These are phyloP conservation scores for Brassica cretica DNA, from an alignment of 345 rosid genomes.

Conservation along the genomic window DNA sequence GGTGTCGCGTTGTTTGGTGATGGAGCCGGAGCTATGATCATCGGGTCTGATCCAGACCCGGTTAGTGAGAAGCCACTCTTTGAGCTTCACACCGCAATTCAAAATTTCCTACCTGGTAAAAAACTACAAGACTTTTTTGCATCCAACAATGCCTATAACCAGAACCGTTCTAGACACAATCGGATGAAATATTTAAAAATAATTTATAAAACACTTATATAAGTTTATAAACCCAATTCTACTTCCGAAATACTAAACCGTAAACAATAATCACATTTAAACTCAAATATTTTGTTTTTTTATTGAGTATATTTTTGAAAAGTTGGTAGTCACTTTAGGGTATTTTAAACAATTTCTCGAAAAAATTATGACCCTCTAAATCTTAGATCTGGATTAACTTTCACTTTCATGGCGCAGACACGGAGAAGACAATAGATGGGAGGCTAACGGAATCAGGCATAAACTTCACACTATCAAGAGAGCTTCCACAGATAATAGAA, in stretches of 20 bases:
- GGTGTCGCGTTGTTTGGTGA: constrained; percentile 97
- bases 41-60: constrained; percentile 68
- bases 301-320: too few species aligned
- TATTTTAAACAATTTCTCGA: not conserved
- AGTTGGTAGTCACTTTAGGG: too few species aligned
- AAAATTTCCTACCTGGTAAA: constrained; percentile 57
- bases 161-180: not conserved
- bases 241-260: too few species aligned
- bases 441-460: constrained; percentile 82
- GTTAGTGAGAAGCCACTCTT: constrained; percentile 69
- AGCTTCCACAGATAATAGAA: constrained; percentile 92
- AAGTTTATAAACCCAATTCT: too few species aligned
- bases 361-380: not conserved
- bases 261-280: too few species aligned
- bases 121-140: not conserved
- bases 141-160: not conserved
- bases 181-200: not conserved
- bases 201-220: too few species aligned
- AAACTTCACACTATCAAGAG: constrained; percentile 73
- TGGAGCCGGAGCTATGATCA: constrained; percentile 85
- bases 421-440: constrained; percentile 81
- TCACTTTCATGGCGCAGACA: constrained; percentile 53
- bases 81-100: constrained; percentile 85
- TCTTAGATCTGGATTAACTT: not conserved
- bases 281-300: too few species aligned